Conservation (phyloP, 2,329 filamentous ascomycete species). For the Aspergillus puulaauensis region DNA sequence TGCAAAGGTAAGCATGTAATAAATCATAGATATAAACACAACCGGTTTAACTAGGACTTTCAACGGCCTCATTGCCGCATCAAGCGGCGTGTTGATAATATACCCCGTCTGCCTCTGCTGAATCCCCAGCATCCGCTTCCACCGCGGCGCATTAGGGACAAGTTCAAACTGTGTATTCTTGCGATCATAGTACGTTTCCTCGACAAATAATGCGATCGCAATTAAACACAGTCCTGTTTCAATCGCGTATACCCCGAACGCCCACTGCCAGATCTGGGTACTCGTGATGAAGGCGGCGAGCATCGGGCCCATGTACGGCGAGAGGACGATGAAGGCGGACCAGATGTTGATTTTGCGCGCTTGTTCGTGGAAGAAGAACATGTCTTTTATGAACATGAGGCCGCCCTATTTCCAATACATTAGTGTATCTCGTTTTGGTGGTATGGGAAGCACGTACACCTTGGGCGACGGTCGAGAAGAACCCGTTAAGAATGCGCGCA, state of each 20-base stretch:
- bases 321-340: slow-evolving; percentile 37
- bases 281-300: slow-evolving; percentile 39
- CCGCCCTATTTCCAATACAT: slow-evolving; percentile 28
- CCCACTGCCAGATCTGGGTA: slow-evolving; percentile 36
- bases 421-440: too few relatives aligned
- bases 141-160: slow-evolving; percentile 28
- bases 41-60: slow-evolving; percentile 40
- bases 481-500: slow-evolving; percentile 45
- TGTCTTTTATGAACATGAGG: slow-evolving; percentile 46
- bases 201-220: slow-evolving; percentile 33
- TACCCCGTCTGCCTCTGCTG: slow-evolving; percentile 34
- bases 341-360: slow-evolving; percentile 43
- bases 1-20: slow-evolving; percentile 43
- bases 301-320: slow-evolving; percentile 27
- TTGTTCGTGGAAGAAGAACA: slow-evolving; percentile 44
- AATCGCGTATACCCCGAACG: slow-evolving; percentile 38
- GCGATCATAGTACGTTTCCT: slow-evolving; percentile 42
- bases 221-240: slow-evolving; percentile 33
- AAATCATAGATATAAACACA: slow-evolving; percentile 35
- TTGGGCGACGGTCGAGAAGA: slow-evolving; percentile 45
- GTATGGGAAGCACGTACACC: slow-evolving; percentile 23
- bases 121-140: slow-evolving; percentile 35
- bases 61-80: slow-evolving; percentile 37
- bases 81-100: slow-evolving; percentile 27
- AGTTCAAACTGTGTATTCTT: slow-evolving; percentile 18